Base-by-base conservation (phyloP, 352 stramenopile genomes). In the Pythium sp. region DNA sequence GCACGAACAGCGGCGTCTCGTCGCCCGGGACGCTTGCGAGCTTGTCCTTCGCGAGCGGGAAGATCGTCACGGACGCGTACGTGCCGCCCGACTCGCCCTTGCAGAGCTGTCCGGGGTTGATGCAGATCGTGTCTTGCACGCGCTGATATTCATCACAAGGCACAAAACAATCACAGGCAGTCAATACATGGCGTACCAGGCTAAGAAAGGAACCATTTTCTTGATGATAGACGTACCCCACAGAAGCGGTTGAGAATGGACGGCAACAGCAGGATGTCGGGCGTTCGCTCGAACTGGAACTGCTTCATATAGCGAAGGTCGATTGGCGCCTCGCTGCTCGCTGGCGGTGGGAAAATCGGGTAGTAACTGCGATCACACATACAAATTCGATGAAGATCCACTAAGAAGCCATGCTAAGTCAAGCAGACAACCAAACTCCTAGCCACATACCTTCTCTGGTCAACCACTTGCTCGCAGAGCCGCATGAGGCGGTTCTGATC, bases 61-160 rank as follows among this genome's bases (percentile, higher is more conserved):
- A 82, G 38, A 99, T 89, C 43, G 92, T 91, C 54, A 99, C 83
- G 18, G 85, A 72, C 12, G 94, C 93, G 78, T 97, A 99, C 1
- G 95, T 98, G 56, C 97, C 97, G 60, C 96, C 97, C 0, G 92
- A 96, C 22, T 90, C 89, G 53, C 92, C 94, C 77, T 98, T 98
- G 61, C 91, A 97, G 26, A 99, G 75, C 68, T 95, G 87, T 1
- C 96, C 96, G 0, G 96, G 96, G 76, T 99, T 99, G 57, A 99
- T 76, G 70, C 96, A 97, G 34, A 99, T 89, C 26, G 90, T 97
- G 61, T 97, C 89, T 69, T 95, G 80, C 30, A 98, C 78, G 24
- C 93, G 79, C 77, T 97, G 77, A 88, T 24, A 12, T 51, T 24
- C 18, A 51, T 8, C 18, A 24, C 15, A 49, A 49, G 22, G 5